Evolutionary conservation across 257 asterid species (phyloP).

Genomic region (Gentiana straminea): DNA sequence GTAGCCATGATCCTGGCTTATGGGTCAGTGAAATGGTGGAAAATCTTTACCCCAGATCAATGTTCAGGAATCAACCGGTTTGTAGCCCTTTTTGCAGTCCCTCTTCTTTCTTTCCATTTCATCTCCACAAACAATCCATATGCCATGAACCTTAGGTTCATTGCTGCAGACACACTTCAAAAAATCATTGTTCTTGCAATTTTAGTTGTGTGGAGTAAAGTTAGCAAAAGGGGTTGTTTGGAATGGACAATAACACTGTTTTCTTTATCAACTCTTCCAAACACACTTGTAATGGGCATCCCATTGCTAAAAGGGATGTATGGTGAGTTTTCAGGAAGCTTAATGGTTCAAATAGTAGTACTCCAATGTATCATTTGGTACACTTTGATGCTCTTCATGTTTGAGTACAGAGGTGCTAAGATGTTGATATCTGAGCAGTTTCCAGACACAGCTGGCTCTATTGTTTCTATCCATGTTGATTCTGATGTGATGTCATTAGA

Average conservation of each 20-base stretch:
- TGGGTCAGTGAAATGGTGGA: conserved; percentile 97
- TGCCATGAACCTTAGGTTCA: conserved; percentile 68
- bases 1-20: conserved; percentile 87
- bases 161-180: conserved; percentile 79
- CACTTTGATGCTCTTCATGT: conserved; percentile 81
- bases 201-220: conserved; percentile 47
- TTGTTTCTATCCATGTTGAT: conserved; percentile 79
- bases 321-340: conserved; percentile 51
- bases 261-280: conserved; percentile 77
- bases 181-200: conserved; percentile 50
- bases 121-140: conserved; percentile 73
- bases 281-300: conserved; percentile 91
- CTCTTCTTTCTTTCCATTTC: conserved; percentile 80
- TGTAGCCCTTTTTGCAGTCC: conserved; percentile 86
- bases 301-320: conserved; percentile 85
- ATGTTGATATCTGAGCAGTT: conserved; percentile 77
- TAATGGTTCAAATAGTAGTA: conserved; percentile 91
- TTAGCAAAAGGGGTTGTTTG: conserved; percentile 45
- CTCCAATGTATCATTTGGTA: conserved; percentile 92
- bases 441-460: conserved; percentile 77
- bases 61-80: conserved; percentile 93
- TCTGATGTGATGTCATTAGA: conserved; percentile 78
- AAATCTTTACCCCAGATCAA: conserved; percentile 79
- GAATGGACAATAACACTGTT: conserved; percentile 91
- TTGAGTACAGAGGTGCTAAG: conserved; percentile 72